Evolutionary conservation across 495 filamentous ascomycete genomes (phyloP).

Genomic region (Penicillium psychrofluorescens): DNA sequence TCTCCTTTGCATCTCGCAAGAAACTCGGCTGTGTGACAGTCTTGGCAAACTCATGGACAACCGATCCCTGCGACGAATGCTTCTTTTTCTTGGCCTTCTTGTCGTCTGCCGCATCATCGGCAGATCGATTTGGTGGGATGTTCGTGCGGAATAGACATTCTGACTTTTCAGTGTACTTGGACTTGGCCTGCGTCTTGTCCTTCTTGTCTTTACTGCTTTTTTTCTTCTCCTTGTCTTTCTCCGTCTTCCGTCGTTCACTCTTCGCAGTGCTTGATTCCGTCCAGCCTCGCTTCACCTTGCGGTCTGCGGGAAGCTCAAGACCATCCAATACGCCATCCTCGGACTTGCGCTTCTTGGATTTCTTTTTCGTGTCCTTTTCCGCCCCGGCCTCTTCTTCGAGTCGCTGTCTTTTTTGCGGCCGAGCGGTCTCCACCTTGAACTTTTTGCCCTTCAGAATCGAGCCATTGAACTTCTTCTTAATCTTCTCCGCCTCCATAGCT

Average conservation of each 20-base stretch:
- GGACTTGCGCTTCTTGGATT: conserved; percentile 57
- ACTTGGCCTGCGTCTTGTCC: conserved; percentile 52
- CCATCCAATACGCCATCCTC: conserved; percentile 59
- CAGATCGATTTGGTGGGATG: conserved; percentile 53
- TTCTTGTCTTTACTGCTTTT: conserved; percentile 47
- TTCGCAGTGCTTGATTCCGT: conserved; percentile 54
- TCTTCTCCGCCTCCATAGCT: conserved; percentile 69
- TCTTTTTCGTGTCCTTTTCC: conserved; percentile 26
- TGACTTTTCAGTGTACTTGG: conserved; percentile 68
- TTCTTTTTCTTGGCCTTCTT: conserved; percentile 46
- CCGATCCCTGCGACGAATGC: conserved; percentile 45
- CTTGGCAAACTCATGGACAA: conserved; percentile 77
- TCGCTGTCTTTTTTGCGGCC: conserved; percentile 45
- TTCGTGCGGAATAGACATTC: conserved; percentile 82
- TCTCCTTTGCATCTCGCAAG: conserved; percentile 43
- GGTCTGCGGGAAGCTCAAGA: conserved; percentile 59
- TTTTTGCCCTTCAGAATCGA: conserved; percentile 78
- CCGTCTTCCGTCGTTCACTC: conserved; percentile 39
- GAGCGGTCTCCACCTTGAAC: conserved; percentile 73
- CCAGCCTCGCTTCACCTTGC: conserved; percentile 89
- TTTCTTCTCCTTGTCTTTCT: conserved; percentile 28
- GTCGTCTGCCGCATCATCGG: conserved; percentile 17
- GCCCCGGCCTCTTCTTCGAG: conserved; percentile 20
- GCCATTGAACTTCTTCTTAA: conserved; percentile 91
- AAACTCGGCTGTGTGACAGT: conserved; percentile 73